Base-by-base conservation (phyloP, 2,329 filamentous ascomycete genomes). In the Coniella lustricola region DNA sequence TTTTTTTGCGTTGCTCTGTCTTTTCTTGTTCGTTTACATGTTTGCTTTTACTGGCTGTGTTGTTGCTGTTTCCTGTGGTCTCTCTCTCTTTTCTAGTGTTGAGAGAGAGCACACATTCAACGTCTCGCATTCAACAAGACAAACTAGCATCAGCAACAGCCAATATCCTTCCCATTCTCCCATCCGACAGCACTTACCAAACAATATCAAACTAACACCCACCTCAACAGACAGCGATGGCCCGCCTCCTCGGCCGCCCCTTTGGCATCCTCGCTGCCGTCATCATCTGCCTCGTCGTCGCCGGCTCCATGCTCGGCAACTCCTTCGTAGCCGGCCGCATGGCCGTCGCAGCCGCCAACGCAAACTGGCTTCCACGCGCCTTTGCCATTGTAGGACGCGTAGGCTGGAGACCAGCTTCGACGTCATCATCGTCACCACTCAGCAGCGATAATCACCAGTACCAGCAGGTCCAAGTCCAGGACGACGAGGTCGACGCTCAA, bases 251-350 rank as follows among this genome's bases (percentile, higher is more conserved):
- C 1, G 80, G 80, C 2, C 67, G 65, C 0, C 68, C 62, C 0
- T 74, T 75, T 42, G 80, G 78, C 3, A 69, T 80, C 34, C 53
- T 74, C 0, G 71, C 79, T 2, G 79, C 79, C 1, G 55, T 75
- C 0, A 60, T 83, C 1, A 77, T 84, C 35, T 81, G 77, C 52
- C 61, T 82, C 0, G 79, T 82, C 0, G 79, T 82, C 4, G 77
- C 77, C 0, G 80, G 80, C 2, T 81, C 80, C 1, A 66, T 84
- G 0, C 73, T 81, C 0, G 77, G 78, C 20, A 84, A 82, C 58
- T 79, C 79, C 0, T 83, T 84, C 54, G 74, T 82, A 0, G 75
- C 76, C 0, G 76, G 79, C 8, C 74, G 80, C 22, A 79, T 84
- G 70, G 73, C 76, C 0, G 75, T 82, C 3, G 75, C 79, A 1